These are phyloP conservation scores for Coemansia umbellata DNA, from an alignment of 192 early-diverging fungal species.

Conservation along the genomic window DNA sequence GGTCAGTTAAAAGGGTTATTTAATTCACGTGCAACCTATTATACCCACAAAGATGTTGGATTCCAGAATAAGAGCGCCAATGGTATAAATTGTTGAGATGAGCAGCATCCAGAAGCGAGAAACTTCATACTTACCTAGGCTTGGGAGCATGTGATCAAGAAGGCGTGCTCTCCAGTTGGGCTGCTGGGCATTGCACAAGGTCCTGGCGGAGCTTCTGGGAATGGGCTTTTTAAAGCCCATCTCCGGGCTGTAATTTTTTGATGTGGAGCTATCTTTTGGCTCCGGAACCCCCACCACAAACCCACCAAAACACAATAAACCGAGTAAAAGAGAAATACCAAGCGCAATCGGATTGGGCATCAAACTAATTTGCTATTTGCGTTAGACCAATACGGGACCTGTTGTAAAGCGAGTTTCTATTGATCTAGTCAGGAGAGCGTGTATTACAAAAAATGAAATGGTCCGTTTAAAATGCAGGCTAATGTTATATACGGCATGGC, in stretches of 20 bases:
- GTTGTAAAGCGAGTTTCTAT: too few species aligned
- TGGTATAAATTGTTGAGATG: slow-evolving; percentile 6
- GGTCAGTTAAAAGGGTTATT: background rate
- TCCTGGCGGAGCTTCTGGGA: slow-evolving; percentile 34
- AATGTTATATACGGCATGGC: too few species aligned
- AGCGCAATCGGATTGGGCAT: too few species aligned
- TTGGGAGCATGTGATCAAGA: slow-evolving; percentile 26
- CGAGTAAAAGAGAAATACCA: background rate
- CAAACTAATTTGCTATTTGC: too few species aligned
- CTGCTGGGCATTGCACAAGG: slow-evolving; percentile 43
- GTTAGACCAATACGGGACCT: too few species aligned
- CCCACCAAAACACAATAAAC: slow-evolving; percentile 4
- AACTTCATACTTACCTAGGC: slow-evolving; percentile 35
- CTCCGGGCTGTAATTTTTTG: slow-evolving; percentile 41
- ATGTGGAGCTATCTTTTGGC: slow-evolving; percentile 38
- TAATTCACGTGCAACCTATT: background rate
- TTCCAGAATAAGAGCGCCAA: too few species aligned
- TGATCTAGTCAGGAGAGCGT: too few species aligned
- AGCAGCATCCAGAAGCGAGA: slow-evolving; percentile 7
- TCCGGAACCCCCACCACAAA: slow-evolving; percentile 17
- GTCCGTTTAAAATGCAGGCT: too few species aligned
- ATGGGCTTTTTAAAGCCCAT: slow-evolving; percentile 29
- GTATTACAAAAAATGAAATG: too few species aligned
- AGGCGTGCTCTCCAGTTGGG: slow-evolving; percentile 16
- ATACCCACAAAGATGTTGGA: background rate